Conservation (phyloP, 371 early-diverging fungal species). For the Blyttiomyces sp. region DNA sequence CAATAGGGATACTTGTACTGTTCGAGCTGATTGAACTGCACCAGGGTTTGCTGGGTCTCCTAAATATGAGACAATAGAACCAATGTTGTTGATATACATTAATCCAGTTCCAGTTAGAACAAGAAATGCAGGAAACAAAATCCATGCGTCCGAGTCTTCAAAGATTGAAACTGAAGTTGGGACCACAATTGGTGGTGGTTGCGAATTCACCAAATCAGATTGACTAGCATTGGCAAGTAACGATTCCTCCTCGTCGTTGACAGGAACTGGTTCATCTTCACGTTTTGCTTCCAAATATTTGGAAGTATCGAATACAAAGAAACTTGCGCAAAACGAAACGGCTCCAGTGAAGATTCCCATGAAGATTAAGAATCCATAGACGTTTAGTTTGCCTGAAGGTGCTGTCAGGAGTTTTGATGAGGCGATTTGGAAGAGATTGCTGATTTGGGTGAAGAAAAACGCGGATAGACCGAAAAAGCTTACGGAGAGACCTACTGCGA, state of each 20-base stretch:
- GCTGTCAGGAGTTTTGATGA: not conserved
- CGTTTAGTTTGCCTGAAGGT: not conserved
- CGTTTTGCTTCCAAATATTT: too few relatives aligned
- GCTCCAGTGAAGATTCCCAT: constrained; percentile 1
- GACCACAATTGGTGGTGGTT: constrained; percentile 27
- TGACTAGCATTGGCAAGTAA: too few relatives aligned
- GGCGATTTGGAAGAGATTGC: constrained; percentile 45
- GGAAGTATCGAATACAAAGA: not conserved
- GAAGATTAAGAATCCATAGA: constrained; percentile 2
- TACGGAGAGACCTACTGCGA: constrained; percentile 62
- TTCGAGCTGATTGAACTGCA: constrained; percentile 15
- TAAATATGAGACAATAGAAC: constrained; percentile 30
- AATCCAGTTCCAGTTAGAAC: constrained; percentile 41
- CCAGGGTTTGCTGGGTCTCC: not conserved
- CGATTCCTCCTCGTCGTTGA: too few relatives aligned
- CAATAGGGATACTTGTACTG: constrained; percentile 29
- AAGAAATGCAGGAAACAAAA: constrained; percentile 28
- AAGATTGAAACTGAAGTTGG: constrained; percentile 9
- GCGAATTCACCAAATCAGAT: too few relatives aligned
- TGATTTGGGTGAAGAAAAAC: constrained; percentile 61
- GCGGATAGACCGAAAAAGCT: constrained; percentile 67
- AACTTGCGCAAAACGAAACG: not conserved
- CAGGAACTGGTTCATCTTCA: too few relatives aligned
- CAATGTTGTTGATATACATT: constrained; percentile 56
- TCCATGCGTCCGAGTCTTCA: constrained; percentile 27